Percentiles rank a stretch among this genome's conserved stretches.
Evolutionary conservation across 1,284 basidiomycete genomes (phyloP).

Genomic region (Leccinum griseonigrum): DNA sequence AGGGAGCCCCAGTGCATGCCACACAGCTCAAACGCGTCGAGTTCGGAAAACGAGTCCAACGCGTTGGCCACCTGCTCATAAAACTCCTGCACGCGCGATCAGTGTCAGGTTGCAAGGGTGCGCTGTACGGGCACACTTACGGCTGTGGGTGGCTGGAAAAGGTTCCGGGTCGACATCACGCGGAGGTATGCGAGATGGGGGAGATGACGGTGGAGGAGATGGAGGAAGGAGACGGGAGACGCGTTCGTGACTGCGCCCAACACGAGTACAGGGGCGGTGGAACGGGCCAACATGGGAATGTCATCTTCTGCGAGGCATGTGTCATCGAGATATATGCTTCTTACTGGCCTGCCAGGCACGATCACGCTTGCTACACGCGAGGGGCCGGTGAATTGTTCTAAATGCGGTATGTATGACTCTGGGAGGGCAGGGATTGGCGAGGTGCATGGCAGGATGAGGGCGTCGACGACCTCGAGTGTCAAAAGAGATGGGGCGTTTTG

Average conservation of each 20-base stretch:
- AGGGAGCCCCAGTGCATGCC: slow-evolving; percentile 67
- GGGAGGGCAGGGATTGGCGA: slow-evolving; percentile 32
- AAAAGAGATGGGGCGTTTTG: slow-evolving; percentile 46
- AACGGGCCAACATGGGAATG: slow-evolving; percentile 47
- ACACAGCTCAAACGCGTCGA: slow-evolving; percentile 65
- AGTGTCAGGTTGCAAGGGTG: slow-evolving; percentile 6
- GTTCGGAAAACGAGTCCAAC: slow-evolving; percentile 52
- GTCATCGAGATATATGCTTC: slow-evolving; percentile 56
- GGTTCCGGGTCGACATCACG: slow-evolving; percentile 49
- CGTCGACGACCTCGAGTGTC: slow-evolving; percentile 54
- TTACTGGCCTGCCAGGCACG: slow-evolving; percentile 62
- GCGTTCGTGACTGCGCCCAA: slow-evolving; percentile 46
- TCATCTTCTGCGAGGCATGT: slow-evolving; percentile 55
- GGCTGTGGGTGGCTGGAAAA: slow-evolving; percentile 44
- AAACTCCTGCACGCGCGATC: slow-evolving; percentile 47
- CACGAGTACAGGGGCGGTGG: slow-evolving; percentile 43
- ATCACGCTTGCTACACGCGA: slow-evolving; percentile 50
- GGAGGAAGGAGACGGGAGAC: slow-evolving; percentile 44
- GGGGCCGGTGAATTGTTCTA: slow-evolving; percentile 61
- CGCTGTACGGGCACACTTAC: slow-evolving; percentile 36
- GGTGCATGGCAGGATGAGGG: slow-evolving; percentile 19
- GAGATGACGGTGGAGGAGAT: slow-evolving; percentile 43
- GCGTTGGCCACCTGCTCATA: slow-evolving; percentile 57
- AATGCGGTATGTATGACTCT: slow-evolving; percentile 42
- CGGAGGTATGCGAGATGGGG: slow-evolving; percentile 50